These are phyloP conservation scores for Irpex rosettiformis DNA, from an alignment of 1,284 basidiomycete species.

Conservation along the genomic window DNA sequence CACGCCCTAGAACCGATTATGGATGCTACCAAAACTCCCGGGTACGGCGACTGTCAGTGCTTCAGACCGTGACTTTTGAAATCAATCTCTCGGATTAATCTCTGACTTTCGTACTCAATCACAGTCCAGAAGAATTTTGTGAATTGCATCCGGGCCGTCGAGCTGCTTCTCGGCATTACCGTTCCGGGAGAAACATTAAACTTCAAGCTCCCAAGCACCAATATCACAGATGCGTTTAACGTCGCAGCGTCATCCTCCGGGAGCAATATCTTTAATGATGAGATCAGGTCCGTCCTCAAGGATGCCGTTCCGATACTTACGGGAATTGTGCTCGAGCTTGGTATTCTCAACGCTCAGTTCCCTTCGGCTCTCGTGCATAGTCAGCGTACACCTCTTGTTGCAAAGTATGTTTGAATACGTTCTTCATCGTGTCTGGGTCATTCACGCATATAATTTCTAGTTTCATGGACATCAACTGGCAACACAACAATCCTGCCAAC, in stretches of 20 bases:
- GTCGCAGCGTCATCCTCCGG: conserved; percentile 20
- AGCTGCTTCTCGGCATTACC: conserved; percentile 55
- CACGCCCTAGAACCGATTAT: conserved; percentile 50
- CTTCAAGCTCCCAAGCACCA: conserved; percentile 25
- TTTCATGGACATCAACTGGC: conserved; percentile 80
- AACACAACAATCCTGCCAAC: conserved; percentile 62
- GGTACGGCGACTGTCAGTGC: conserved; percentile 63
- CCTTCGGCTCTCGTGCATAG: conserved; percentile 13
- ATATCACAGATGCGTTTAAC: conserved; percentile 42
- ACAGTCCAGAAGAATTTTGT: conserved; percentile 73
- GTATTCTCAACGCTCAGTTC: conserved; percentile 26
- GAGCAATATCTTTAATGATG: conserved; percentile 34
- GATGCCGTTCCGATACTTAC: conserved; percentile 50
- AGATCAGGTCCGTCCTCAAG: conserved; percentile 42
- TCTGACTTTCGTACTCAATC: too few relatives aligned
- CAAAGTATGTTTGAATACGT: conserved; percentile 36
- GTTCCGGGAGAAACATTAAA: conserved; percentile 22
- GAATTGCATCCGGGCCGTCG: conserved; percentile 58
- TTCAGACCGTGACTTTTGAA: too few relatives aligned
- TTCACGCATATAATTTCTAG: conserved; percentile 30
- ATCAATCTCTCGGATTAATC: too few relatives aligned
- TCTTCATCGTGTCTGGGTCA: neutral
- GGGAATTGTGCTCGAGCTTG: conserved; percentile 36
- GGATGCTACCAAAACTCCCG: conserved; percentile 61
- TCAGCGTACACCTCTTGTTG: conserved; percentile 37